Evolutionary conservation across 768 basidiomycete species (phyloP), one percentile per base, ranked within the genome.

Genomic region (Psilocybe sp.): DNA sequence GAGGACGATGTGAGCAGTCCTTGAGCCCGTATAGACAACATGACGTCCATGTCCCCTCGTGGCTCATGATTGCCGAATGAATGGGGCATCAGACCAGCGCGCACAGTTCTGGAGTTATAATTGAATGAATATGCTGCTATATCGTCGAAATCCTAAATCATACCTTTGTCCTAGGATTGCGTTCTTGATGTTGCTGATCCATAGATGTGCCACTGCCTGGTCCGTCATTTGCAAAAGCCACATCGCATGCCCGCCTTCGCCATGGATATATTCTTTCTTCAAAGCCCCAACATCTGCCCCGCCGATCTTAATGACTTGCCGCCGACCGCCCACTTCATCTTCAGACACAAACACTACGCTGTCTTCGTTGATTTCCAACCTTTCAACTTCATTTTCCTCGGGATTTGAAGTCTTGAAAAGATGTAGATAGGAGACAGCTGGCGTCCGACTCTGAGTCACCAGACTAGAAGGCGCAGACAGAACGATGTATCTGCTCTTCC

Each of bases 21-120:
- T 57, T 88, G 86, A 31, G 81, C 74, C 42, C 84, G 83, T 75
- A 91, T 88, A 28, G 86, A 85, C 33, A 91, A 74, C 80, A 89
- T 87, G 41, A 90, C 89, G 61, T 91, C 89, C 72, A 91, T 80
- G 60, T 91, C 89, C 5, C 89, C 89, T 40, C 82, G 75, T 16
- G 87, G 87, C 52, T 89, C 89, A 20, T 77, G 69, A 13, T 69
- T 71, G 16, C 73, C 69, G 3, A 69, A 57, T 16, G 68, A 67
- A 36, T 68, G 61, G 20, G 80, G 66, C 32, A 80, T 78, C 11
- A 90, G 64, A 13, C 88, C 88, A 8, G 83, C 86, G 16, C 85
- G 84, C 20, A 86, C 69, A 35, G 86, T 82, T 57, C 88, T 90
- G 51, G 46, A 36, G n/a, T 44, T 15, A 16, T 12, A 34, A 11